These are phyloP conservation scores for Boletus subcaerulescens DNA, from an alignment of 768 basidiomycete genomes.

Conservation along the genomic window DNA sequence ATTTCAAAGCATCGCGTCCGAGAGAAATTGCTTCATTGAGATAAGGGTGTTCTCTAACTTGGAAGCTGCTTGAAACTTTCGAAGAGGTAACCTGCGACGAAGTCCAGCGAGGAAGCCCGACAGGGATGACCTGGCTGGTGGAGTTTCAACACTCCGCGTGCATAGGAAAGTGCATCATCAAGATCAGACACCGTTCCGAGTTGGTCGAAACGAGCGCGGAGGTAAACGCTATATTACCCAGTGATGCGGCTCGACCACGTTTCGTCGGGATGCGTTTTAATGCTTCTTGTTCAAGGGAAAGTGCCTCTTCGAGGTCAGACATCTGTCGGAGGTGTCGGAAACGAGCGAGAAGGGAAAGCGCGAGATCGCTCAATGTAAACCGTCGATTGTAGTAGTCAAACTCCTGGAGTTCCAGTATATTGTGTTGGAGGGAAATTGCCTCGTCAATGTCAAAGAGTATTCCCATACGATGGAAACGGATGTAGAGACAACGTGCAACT, in stretches of 20 bases:
- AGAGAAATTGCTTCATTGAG: background rate
- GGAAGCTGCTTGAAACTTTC: background rate
- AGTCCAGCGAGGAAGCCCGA: background rate
- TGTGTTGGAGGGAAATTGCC: background rate
- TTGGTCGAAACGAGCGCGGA: background rate
- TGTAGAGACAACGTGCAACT: background rate
- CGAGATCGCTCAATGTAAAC: background rate
- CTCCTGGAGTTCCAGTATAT: background rate
- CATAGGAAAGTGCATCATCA: too few species aligned
- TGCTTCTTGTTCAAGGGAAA: background rate
- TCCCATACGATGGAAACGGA: background rate
- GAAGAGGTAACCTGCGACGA: background rate
- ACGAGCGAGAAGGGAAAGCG: background rate
- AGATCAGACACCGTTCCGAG: background rate
- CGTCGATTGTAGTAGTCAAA: background rate
- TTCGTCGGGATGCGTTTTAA: background rate
- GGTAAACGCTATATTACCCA: background rate
- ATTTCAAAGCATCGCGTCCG: background rate
- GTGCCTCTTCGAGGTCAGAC: background rate
- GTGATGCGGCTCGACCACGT: background rate
- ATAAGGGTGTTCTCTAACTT: background rate
- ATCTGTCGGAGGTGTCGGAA: background rate
- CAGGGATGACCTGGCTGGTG: too few species aligned
- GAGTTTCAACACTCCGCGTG: too few species aligned
- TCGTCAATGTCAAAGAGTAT: background rate